Evolutionary conservation across 768 basidiomycete genomes (phyloP), one percentile per base, ranked within the genome.

Genomic region (Termitomyces sp.): DNA sequence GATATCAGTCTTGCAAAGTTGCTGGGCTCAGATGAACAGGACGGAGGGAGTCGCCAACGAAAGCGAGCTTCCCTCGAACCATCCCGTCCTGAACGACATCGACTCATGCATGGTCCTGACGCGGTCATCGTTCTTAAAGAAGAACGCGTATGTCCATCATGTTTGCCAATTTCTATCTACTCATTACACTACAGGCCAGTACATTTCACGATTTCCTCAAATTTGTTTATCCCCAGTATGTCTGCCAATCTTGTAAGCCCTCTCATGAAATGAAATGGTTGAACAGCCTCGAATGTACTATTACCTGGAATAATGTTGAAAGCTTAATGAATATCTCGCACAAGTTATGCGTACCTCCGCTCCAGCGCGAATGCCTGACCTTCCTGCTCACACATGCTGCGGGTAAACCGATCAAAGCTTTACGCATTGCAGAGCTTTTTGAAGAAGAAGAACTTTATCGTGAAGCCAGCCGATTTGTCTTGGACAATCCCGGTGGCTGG

Each of bases 251-350:
- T 10, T 24, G 33, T 22, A n/a, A 29, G 31, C 44, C 36, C 2
- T 41, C 16, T 54, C 36, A 9, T 47, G 54, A 1, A 13, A 57
- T 54, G 15, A 41, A 44, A 37, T 49, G 39, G 4, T 37, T 24
- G 45, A n/a, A 29, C 64, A 91, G 89, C 62, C 77, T 95, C 55
- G 90, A 94, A 62, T 96, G 94, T 73, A 91, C 91, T 9, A 94
- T 96, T 54, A 89, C 92, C 0, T 98, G 94, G 92, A 90, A 92
- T 64, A 97, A 97, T 69, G 95, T 93, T 28, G 93, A 92, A 64
- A 87, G 88, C 41, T 80, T 93, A 42, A 89, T 94, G 84, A 92
- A 94, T 66, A 88, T 96, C 22, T 86, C 92, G 2, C 86, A 91
- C 71, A 95, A 94, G 67, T 84, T 96, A 55, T 90, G 89, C 60